These are phyloP conservation scores for Xylaria sp. DNA, from an alignment of 2,329 filamentous ascomycete species.

Conservation along the genomic window DNA sequence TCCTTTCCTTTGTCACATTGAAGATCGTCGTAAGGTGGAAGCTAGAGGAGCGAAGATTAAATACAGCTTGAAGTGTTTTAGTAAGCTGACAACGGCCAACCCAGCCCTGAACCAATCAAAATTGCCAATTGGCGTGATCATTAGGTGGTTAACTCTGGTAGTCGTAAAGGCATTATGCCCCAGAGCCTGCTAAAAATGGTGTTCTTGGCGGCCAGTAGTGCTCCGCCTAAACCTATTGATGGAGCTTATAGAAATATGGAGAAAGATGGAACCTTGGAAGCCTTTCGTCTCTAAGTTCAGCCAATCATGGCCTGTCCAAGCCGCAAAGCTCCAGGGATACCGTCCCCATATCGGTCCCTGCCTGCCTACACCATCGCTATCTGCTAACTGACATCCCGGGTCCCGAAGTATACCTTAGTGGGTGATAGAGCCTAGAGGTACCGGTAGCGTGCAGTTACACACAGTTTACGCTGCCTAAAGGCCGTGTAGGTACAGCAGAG, in stretches of 20 bases:
- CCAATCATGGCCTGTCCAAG: constrained; percentile 23
- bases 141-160: background rate
- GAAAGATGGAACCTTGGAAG: constrained; percentile 23
- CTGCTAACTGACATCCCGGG: background rate
- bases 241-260: background rate
- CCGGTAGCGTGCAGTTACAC: background rate
- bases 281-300: background rate
- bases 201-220: constrained; percentile 31
- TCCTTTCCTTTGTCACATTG: background rate
- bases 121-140: constrained; percentile 12
- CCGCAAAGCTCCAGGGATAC: background rate
- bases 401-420: background rate
- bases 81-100: constrained; percentile 32
- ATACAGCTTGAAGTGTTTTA: constrained; percentile 1
- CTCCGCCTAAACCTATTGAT: constrained; percentile 18
- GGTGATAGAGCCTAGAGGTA: background rate
- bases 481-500: background rate
- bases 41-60: background rate
- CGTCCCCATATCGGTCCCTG: background rate
- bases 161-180: constrained; percentile 7
- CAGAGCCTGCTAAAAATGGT: constrained; percentile 35
- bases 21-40: background rate
- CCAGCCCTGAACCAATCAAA: constrained; percentile 19
- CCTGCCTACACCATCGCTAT: background rate
- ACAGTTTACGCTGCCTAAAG: constrained; percentile 4